phyloP scores from a whole-genome alignment of 176 grass and related monocot genomes.

The Cymbopogon citratus region DNA sequence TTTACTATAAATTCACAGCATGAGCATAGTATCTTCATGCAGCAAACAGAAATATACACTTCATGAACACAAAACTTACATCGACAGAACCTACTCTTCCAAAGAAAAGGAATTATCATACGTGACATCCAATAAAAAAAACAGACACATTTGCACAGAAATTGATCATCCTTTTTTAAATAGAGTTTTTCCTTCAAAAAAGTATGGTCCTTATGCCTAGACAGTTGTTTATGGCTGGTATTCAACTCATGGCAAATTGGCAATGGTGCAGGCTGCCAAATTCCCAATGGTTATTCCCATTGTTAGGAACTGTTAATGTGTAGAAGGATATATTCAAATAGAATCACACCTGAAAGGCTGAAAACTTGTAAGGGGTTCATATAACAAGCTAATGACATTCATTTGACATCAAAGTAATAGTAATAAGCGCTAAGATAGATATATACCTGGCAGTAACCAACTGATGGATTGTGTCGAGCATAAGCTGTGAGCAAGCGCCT shows the following conservation, averaged over 20 bases:
- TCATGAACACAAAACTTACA: background rate
- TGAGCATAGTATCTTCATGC: background rate
- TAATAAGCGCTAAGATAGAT: slow-evolving; percentile 6
- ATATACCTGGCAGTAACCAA: slow-evolving; percentile 97
- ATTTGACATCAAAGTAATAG: background rate
- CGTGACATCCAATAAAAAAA: background rate
- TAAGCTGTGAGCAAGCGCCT: slow-evolving; percentile 93
- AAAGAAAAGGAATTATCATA: background rate
- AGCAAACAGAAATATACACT: background rate
- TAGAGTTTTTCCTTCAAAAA: background rate
- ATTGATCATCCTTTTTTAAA: background rate
- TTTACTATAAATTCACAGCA: background rate
- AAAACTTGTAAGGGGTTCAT: background rate
- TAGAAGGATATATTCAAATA: background rate
- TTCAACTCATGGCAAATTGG: background rate
- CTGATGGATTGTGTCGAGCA: slow-evolving; percentile 95
- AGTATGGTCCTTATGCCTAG: background rate
- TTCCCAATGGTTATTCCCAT: background rate
- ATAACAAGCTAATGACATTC: slow-evolving; percentile 4
- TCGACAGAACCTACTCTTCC: background rate
- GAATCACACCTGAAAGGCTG: background rate
- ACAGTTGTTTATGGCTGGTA: background rate
- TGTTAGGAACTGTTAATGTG: background rate
- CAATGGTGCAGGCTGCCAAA: background rate
- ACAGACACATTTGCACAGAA: background rate